A percentile compares a stretch with the other conserved stretches of the same genome.
These are phyloP conservation scores for Oryza australiensis DNA, from an alignment of 176 grass and related monocot species.

Conservation along the genomic window DNA sequence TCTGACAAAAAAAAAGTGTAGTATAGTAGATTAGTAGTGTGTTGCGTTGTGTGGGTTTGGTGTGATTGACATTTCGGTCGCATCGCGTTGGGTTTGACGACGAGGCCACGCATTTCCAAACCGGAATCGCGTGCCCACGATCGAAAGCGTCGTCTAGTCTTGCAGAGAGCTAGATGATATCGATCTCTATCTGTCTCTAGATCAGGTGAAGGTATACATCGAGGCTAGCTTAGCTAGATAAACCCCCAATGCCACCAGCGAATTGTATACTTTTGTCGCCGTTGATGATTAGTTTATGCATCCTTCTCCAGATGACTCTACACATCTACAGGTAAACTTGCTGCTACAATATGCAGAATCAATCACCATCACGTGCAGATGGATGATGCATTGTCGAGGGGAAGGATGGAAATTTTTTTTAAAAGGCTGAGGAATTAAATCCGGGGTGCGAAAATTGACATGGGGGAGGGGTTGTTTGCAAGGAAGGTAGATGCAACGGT, in stretches of 20 bases:
- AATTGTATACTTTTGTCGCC: background rate
- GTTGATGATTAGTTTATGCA: slow-evolving; percentile 29
- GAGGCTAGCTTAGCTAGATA: background rate
- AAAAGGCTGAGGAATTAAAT: background rate
- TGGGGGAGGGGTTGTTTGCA: slow-evolving; percentile 26
- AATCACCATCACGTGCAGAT: slow-evolving; percentile 40
- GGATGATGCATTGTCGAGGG: slow-evolving; percentile 16
- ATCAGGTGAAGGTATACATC: background rate
- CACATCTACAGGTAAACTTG: slow-evolving; percentile 25
- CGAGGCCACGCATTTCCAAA: background rate
- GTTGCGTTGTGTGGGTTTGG: slow-evolving; percentile 21
- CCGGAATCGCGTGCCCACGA: background rate
- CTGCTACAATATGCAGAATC: background rate
- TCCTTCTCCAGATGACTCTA: slow-evolving; percentile 16
- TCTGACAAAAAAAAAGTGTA: background rate
- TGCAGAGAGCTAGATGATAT: slow-evolving; percentile 14
- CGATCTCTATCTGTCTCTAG: background rate
- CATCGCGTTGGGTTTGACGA: slow-evolving; percentile 24
- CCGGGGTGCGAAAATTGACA: background rate
- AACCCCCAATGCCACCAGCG: background rate
- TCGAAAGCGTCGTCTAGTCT: background rate
- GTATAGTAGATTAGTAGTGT: background rate
- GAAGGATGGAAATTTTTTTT: background rate
- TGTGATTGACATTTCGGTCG: slow-evolving; percentile 36
- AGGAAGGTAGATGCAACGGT: slow-evolving; percentile 46